Conservation (phyloP, 331 rosid species). For the Dryas integrifolia region DNA sequence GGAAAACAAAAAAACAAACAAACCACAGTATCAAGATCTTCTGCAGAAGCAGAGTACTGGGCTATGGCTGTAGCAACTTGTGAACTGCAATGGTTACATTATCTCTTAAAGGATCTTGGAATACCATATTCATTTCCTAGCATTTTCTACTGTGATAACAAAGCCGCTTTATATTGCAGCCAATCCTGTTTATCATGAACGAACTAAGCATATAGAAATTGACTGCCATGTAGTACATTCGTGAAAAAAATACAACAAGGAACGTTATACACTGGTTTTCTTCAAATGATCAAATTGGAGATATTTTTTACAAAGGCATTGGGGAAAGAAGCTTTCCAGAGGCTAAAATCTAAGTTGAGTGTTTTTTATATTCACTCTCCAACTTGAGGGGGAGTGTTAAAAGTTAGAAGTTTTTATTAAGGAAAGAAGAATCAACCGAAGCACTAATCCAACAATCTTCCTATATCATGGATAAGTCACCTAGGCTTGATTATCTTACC, state of each 20-base stretch:
- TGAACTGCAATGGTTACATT: not conserved
- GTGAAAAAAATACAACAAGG: not conserved
- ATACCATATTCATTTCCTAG: not conserved
- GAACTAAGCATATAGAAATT: not conserved
- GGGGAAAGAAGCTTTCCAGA: not conserved
- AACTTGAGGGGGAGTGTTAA: no score
- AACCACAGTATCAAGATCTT: not conserved
- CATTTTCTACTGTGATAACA: not conserved
- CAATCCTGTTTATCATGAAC: not conserved
- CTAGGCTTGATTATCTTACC: no score
- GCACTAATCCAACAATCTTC: no score
- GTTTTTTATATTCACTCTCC: no score
- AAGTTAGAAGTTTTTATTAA: no score
- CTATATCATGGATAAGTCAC: no score
- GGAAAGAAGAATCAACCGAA: no score
- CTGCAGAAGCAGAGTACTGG: not conserved
- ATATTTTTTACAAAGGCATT: not conserved
- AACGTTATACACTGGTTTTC: not conserved
- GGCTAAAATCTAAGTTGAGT: no score
- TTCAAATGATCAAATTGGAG: not conserved
- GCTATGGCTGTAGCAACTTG: not conserved
- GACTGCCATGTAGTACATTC: not conserved
- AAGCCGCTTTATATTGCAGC: not conserved
- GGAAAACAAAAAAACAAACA: slow-evolving; percentile 1
- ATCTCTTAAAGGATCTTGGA: not conserved